Evolutionary conservation across 73 alveolate species (phyloP).

Genomic region (Tetrahymena malaccensis): DNA sequence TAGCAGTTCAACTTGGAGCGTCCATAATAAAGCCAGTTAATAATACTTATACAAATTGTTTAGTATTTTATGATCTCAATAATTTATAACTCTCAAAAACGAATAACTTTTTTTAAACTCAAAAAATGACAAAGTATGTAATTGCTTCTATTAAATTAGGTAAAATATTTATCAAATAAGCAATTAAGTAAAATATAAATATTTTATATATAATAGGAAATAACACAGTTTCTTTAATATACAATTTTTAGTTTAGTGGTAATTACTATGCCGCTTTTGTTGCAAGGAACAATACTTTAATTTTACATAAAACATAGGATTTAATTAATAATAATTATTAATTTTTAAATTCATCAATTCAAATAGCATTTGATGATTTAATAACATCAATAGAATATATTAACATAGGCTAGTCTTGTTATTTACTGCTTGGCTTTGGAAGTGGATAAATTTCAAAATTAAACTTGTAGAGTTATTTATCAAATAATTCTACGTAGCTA

Average conservation of each 20-base stretch:
- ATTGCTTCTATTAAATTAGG: neutral
- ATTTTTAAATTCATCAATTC: neutral
- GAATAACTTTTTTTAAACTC: neutral
- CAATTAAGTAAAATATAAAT: neutral
- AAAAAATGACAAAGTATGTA: neutral
- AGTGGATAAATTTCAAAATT: neutral
- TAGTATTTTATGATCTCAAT: neutral
- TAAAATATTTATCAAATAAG: neutral
- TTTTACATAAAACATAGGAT: neutral
- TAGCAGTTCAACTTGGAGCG: neutral
- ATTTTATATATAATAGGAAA: neutral
- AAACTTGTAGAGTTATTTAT: neutral
- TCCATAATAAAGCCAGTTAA: neutral
- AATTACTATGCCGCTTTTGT: neutral
- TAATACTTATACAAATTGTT: neutral
- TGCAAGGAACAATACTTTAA: neutral
- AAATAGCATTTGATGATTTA: neutral
- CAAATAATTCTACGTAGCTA: neutral
- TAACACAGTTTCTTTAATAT: neutral
- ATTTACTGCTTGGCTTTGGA: neutral
- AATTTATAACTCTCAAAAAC: neutral
- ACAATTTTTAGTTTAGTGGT: neutral
- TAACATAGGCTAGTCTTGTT: neutral
- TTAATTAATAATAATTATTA: neutral
- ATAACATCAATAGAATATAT: neutral